phyloP scores from a whole-genome alignment of 257 asterid genomes.

The Solanum etuberosum region DNA sequence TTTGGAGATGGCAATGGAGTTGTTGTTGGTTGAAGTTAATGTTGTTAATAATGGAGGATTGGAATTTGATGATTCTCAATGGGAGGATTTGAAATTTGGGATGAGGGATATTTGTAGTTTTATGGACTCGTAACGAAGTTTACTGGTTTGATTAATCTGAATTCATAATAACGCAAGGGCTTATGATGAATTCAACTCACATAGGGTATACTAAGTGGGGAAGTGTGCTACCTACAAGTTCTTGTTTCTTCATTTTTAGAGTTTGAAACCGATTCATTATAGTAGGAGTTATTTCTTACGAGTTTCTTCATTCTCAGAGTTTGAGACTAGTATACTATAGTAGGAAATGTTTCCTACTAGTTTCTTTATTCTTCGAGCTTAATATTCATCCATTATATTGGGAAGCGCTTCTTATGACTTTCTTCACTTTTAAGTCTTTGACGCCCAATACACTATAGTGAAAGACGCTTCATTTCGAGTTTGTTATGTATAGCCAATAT shows the following conservation, averaged over 20 bases:
- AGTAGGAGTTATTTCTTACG: not conserved
- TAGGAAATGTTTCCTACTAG: not conserved
- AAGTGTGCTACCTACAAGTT: not conserved
- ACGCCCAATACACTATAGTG: rapidly evolving
- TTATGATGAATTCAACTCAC: not conserved
- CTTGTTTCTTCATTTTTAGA: not conserved
- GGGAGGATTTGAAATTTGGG: constrained; percentile 53
- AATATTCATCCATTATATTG: not conserved
- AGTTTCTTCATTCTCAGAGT: not conserved
- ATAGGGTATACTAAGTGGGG: not conserved
- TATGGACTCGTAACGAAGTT: not conserved
- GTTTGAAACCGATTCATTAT: not conserved
- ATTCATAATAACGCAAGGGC: not conserved
- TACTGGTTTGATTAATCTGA: not conserved
- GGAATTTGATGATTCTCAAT: constrained; percentile 46
- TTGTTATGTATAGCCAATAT: not conserved
- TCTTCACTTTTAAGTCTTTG: not conserved
- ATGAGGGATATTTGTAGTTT: constrained; percentile 30
- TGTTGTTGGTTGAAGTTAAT: constrained; percentile 69
- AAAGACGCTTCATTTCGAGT: not conserved
- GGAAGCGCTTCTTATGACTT: not conserved
- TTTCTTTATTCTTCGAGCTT: not conserved
- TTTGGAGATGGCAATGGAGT: constrained; percentile 36
- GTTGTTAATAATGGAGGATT: constrained; percentile 38
- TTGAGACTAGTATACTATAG: not conserved